phyloP scores from a whole-genome alignment of 805 yeast species.

The Hanseniaspora meyeri region DNA sequence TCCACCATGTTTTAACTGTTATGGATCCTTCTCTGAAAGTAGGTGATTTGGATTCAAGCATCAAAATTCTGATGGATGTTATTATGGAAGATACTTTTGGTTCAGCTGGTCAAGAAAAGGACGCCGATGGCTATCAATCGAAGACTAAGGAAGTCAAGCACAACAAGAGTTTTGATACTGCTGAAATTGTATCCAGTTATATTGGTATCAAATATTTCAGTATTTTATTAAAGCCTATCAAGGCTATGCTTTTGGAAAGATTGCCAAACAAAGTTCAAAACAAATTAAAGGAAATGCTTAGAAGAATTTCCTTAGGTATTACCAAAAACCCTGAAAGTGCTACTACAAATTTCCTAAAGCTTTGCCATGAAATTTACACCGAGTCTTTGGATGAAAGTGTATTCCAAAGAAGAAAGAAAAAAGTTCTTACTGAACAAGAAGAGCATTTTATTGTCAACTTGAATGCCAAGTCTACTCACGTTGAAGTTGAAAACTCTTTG shows the following conservation, averaged over 20 bases:
- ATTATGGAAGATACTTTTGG: conserved; percentile 92
- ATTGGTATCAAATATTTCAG: conserved; percentile 48
- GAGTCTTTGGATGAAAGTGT: conserved; percentile 34
- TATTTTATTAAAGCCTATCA: conserved; percentile 55
- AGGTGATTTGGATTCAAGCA: conserved; percentile 66
- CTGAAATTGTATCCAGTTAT: conserved; percentile 58
- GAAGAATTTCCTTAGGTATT: conserved; percentile 69
- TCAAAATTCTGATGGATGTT: conserved; percentile 48
- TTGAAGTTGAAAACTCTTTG: conserved; percentile 43
- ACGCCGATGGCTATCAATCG: conserved; percentile 78
- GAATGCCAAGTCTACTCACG: conserved; percentile 43
- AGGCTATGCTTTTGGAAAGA: conserved; percentile 47
- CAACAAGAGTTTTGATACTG: conserved; percentile 79
- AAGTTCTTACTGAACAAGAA: conserved; percentile 33
- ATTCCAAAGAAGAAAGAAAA: conserved; percentile 17
- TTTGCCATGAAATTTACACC: conserved; percentile 61
- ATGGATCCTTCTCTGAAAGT: conserved; percentile 36
- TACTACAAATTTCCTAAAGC: conserved; percentile 45
- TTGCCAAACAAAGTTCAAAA: conserved; percentile 56
- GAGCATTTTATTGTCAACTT: conserved; percentile 67
- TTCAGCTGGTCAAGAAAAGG: conserved; percentile 83
- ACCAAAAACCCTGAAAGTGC: conserved; percentile 52
- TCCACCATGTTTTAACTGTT: conserved; percentile 57
- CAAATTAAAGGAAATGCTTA: conserved; percentile 65
- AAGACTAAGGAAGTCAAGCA: conserved; percentile 83